A percentile compares a stretch with the other conserved stretches of the same genome.
Conservation (phyloP, 768 basidiomycete species). For the Suillus variegatus region DNA sequence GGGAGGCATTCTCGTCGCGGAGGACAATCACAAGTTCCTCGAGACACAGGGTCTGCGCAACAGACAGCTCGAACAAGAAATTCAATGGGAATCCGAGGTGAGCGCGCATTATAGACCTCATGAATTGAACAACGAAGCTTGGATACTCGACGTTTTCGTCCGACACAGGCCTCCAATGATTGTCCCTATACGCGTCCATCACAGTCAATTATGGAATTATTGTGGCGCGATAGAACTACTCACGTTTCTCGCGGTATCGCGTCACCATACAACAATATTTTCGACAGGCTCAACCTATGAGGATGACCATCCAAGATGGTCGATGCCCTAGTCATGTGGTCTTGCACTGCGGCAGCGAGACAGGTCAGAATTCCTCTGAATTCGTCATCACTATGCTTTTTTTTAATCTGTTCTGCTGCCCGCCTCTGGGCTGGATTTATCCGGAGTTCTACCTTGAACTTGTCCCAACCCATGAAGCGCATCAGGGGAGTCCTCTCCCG, state of each 20-base stretch:
- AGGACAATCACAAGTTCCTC: not conserved
- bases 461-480: not conserved
- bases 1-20: rapidly evolving
- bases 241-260: not conserved
- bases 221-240: not conserved
- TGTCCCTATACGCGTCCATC: too few species aligned
- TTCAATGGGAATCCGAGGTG: not conserved
- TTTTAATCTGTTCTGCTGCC: not conserved
- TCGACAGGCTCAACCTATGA: not conserved
- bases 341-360: not conserved
- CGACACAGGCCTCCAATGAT: not conserved
- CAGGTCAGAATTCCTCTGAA: not conserved
- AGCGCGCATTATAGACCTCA: not conserved
- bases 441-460: not conserved
- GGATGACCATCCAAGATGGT: not conserved
- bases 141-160: not conserved
- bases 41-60: not conserved
- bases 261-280: not conserved
- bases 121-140: not conserved
- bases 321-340: not conserved
- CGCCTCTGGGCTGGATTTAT: not conserved
- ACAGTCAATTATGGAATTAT: too few species aligned
- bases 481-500: not conserved
- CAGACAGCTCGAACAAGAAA: not conserved
- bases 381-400: not conserved